phyloP scores from a whole-genome alignment of 2,329 filamentous ascomycete species.

The Aspergillus sp. region DNA sequence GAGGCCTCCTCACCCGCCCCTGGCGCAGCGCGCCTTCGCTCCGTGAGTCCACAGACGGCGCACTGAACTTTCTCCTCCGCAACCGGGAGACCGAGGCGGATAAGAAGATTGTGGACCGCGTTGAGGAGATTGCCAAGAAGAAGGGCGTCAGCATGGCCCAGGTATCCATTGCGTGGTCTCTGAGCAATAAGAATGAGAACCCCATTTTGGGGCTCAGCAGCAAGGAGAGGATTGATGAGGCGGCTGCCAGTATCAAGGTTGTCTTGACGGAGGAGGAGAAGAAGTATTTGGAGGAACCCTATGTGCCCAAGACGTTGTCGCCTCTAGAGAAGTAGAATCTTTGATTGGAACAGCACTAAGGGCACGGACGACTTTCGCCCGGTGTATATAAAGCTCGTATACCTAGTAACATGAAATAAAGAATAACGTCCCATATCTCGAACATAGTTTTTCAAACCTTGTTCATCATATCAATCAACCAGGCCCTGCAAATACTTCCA shows the following conservation, averaged over 20 bases:
- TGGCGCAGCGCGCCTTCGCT: conserved; percentile 63
- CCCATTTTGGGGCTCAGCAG: conserved; percentile 65
- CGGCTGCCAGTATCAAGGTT: conserved; percentile 48
- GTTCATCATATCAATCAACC: no score
- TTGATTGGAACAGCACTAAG: neutral
- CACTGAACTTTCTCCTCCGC: conserved; percentile 43
- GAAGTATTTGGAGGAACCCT: conserved; percentile 62
- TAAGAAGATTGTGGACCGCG: conserved; percentile 53
- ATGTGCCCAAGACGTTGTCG: conserved; percentile 50
- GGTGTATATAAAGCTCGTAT: no score
- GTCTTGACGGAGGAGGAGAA: conserved; percentile 59
- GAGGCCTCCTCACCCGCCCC: conserved; percentile 54
- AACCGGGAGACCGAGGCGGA: conserved; percentile 48
- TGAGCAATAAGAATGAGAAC: conserved; percentile 52
- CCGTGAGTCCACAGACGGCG: conserved; percentile 49
- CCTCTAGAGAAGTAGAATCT: conserved; percentile 25
- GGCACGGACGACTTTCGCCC: no score
- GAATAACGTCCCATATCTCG: no score
- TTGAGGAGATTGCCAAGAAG: conserved; percentile 60
- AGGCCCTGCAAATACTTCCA: neutral
- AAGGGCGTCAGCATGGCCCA: conserved; percentile 62
- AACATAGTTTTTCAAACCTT: no score
- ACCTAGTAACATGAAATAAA: no score
- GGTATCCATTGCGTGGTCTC: conserved; percentile 64
- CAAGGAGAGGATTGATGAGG: conserved; percentile 61